phyloP scores from a whole-genome alignment of 2,329 filamentous ascomycete genomes.

The Exserohilum turcica region DNA sequence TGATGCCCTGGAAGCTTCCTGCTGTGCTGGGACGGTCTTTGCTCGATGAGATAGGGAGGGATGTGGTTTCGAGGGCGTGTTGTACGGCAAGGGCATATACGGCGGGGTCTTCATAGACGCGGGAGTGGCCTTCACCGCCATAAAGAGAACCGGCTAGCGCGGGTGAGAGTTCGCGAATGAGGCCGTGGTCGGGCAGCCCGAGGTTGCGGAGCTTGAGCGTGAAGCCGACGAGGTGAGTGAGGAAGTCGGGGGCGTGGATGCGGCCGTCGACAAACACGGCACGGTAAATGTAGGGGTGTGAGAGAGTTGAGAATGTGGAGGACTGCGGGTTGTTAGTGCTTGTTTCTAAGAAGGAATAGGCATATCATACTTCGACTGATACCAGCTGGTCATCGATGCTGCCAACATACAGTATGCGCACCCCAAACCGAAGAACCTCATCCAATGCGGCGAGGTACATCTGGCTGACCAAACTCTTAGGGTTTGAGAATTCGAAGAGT shows the following conservation, averaged over 20 bases:
- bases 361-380: conserved; percentile 74
- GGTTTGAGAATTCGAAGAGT: conserved; percentile 89
- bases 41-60: conserved; percentile 33
- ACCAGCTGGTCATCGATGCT: conserved; percentile 98
- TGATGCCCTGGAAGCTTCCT: conserved; percentile 37
- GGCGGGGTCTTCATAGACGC: conserved; percentile 85
- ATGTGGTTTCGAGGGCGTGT: conserved; percentile 56
- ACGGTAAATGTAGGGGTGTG: conserved; percentile 90
- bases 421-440: conserved; percentile 75
- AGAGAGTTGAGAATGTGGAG: conserved; percentile 81
- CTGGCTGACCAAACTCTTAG: conserved; percentile 79
- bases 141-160: conserved; percentile 91
- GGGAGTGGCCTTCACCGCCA: conserved; percentile 88
- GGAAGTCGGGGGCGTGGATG: conserved; percentile 89
- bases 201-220: conserved; percentile 92
- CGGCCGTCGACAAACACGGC: conserved; percentile 96
- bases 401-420: conserved; percentile 83
- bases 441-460: conserved; percentile 79
- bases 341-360: conserved; percentile 6
- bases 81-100: conserved; percentile 71
- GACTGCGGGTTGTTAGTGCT: conserved; percentile 67
- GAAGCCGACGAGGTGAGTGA: conserved; percentile 91
- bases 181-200: conserved; percentile 88
- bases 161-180: conserved; percentile 85
- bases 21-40: conserved; percentile 29